These are phyloP conservation scores for Suhomyces terraborum DNA, from an alignment of 1,139 yeast species.

Conservation along the genomic window DNA sequence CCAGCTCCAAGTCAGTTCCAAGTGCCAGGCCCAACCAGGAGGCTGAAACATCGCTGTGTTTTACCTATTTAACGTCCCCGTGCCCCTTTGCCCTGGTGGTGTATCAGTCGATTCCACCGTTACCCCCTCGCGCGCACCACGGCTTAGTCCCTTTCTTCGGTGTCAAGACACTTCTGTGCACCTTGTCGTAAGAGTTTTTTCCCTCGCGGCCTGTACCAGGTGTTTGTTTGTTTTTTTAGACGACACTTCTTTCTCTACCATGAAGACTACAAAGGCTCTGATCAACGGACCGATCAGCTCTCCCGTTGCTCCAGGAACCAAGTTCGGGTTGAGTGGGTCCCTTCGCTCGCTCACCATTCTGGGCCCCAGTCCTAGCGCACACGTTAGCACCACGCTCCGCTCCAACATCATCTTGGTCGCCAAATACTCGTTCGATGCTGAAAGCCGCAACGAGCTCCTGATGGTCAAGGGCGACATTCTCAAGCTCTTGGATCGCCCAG, in stretches of 20 bases:
- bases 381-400: conserved; percentile 19
- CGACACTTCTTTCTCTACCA: conserved; percentile 8
- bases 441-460: conserved; percentile 35
- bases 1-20: too few species aligned
- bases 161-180: neutral
- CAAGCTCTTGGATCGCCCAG: conserved; percentile 40
- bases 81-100: neutral
- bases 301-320: conserved; percentile 11
- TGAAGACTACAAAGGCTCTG: conserved; percentile 14
- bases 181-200: conserved; percentile 1
- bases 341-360: conserved; percentile 24
- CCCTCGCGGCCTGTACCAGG: conserved; percentile 1
- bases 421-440: conserved; percentile 39
- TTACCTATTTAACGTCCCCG: neutral
- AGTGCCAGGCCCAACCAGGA: neutral
- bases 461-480: conserved; percentile 43
- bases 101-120: neutral
- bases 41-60: neutral
- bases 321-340: conserved; percentile 11
- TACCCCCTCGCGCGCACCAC: neutral
- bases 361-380: conserved; percentile 21
- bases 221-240: conserved; percentile 9
- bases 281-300: conserved; percentile 13
- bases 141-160: neutral
- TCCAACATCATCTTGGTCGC: conserved; percentile 42